Conservation (phyloP, 1,284 basidiomycete species). For the Polyporus tsugae region DNA sequence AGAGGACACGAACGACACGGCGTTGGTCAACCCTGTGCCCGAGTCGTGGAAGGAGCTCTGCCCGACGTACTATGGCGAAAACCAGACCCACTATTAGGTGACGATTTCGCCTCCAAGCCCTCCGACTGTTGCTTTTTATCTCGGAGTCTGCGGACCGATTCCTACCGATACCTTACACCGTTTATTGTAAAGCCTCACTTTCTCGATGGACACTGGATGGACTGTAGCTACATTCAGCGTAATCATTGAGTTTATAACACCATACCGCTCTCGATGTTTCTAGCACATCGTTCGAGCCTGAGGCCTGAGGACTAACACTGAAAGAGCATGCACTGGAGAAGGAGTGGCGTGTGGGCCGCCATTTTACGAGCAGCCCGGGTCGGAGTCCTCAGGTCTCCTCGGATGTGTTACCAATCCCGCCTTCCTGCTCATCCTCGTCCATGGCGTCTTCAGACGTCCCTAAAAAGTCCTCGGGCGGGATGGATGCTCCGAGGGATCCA, state of each 20-base stretch:
- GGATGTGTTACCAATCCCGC: too few relatives aligned
- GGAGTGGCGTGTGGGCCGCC: too few relatives aligned
- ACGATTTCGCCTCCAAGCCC: neutral
- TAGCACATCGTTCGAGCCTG: too few relatives aligned
- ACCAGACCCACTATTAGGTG: neutral
- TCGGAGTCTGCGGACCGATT: neutral
- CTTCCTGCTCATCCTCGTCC: too few relatives aligned
- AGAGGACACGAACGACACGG: slow-evolving; percentile 32
- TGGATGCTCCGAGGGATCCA: too few relatives aligned
- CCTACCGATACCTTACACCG: neutral
- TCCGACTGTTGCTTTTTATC: neutral
- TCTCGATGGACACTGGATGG: neutral
- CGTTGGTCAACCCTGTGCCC: slow-evolving; percentile 12
- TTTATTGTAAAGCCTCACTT: neutral
- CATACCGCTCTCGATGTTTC: too few relatives aligned
- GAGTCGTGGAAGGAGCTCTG: slow-evolving; percentile 27
- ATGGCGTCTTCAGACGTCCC: too few relatives aligned
- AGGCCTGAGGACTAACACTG: too few relatives aligned
- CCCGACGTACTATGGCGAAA: slow-evolving; percentile 19
- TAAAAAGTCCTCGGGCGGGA: too few relatives aligned
- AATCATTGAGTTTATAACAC: neutral
- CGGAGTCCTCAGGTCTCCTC: too few relatives aligned
- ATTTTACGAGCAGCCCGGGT: too few relatives aligned
- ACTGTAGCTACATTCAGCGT: neutral
- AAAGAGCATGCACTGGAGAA: too few relatives aligned